Evolutionary conservation across 1,284 basidiomycete genomes (phyloP).

Genomic region (Ganoderma multipileum): DNA sequence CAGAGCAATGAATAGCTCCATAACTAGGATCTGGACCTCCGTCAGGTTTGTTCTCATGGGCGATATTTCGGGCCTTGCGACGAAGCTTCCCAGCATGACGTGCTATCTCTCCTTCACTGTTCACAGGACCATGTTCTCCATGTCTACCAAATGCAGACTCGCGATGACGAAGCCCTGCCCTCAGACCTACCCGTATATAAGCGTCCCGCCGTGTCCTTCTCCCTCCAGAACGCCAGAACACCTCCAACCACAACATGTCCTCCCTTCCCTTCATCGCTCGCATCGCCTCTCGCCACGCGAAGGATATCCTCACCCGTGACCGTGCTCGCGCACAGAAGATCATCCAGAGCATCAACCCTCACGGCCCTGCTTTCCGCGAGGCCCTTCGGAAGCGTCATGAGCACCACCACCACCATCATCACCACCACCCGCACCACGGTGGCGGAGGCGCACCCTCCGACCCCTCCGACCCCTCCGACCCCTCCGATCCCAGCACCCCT

Average conservation of each 20-base stretch:
- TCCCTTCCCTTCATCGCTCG: slow-evolving; percentile 53
- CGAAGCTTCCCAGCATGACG: not conserved
- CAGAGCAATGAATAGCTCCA: not conserved
- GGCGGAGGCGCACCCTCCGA: slow-evolving; percentile 22
- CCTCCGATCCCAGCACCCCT: slow-evolving; percentile 13
- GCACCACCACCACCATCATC: slow-evolving; percentile 37
- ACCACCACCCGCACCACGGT: slow-evolving; percentile 29
- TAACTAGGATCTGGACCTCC: not conserved
- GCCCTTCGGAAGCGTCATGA: slow-evolving; percentile 35
- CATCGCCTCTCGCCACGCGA: slow-evolving; percentile 47
- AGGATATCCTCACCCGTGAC: slow-evolving; percentile 59
- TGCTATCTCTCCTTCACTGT: not conserved
- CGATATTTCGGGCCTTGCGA: slow-evolving; percentile 9
- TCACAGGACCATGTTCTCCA: not conserved
- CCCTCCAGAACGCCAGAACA: not conserved
- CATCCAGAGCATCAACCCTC: slow-evolving; percentile 54
- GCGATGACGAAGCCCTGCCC: not conserved
- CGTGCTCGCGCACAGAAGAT: slow-evolving; percentile 60
- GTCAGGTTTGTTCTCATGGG: slow-evolving; percentile 5
- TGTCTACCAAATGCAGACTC: slow-evolving; percentile 1
- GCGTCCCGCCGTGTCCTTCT: not conserved
- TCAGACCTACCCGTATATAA: not conserved
- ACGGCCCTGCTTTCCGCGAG: slow-evolving; percentile 52
- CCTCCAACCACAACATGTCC: not conserved
- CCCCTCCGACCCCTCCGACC: not conserved